Base-by-base conservation (phyloP, 192 early-diverging fungal species). In the Coemansia sp. region DNA sequence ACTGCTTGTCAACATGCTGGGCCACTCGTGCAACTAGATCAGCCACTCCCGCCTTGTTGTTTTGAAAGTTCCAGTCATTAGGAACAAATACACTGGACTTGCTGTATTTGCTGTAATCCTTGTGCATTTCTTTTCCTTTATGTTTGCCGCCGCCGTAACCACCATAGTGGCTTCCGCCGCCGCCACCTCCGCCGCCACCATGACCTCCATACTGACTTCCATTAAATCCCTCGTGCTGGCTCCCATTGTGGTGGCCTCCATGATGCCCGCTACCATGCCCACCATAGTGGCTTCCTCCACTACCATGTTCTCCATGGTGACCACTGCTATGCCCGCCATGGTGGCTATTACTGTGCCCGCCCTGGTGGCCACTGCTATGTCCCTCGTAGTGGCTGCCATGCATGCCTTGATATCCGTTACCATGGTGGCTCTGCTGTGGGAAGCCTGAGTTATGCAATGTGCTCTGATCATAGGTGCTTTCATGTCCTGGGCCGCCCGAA, bases 41-140 rank as follows among this genome's bases (percentile, higher is more conserved):
- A 7, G 62, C 63, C 36, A 79, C 53, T 9, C 76, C 76, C 1
- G 45, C 38, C 23, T 63, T 63, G 18, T 45, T 66, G 26, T 65
- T 66, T 33, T 65, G 62, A 1, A 73, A 6, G 26, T 79, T 46
- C 76, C 77, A 79, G 18, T 66, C 68, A 5, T 60, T 45, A 4
- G 77, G 77, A 20, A 79, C 71, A 59, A 79, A 79, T 35, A 71
- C 57, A 40, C 68, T 79, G 0, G 77, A 79, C 14, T 63, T 61
- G 55, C 66, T 39, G 36, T 71, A 60, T 28, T 64, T 38, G 24
- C 51, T 40, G 23, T 55, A 34, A 6, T 65, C 31, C 36, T 40
- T 38, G 7, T 36, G 45, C 16, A 9, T 33, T 51, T 20, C 53
- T 9, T 2, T 53, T 21, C 65, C 57, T 31, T 48, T 33, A 16